Evolutionary conservation across 176 grass and related monocot species (phyloP).

Genomic region (barley (Hordeum vulgare)): DNA sequence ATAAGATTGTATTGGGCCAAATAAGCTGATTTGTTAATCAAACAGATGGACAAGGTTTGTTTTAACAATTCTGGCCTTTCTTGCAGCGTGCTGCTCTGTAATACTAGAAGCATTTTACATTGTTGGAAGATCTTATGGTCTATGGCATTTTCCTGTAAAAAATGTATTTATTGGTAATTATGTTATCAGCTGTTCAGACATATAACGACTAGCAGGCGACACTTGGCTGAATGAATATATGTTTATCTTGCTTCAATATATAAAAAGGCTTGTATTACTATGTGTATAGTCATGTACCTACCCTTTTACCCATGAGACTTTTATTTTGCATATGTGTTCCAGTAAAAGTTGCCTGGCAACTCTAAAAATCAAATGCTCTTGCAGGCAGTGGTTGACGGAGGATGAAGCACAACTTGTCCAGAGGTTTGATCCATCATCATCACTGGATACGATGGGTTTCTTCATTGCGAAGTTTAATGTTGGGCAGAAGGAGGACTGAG

Average conservation of each 20-base stretch:
- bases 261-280: not conserved
- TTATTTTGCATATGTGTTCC: not conserved
- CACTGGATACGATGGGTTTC: constrained; percentile 87
- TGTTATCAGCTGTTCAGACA: not conserved
- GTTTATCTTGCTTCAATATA: not conserved
- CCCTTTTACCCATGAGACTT: not conserved
- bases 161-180: not conserved
- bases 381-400: constrained; percentile 76
- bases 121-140: not conserved
- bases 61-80: not conserved
- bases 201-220: not conserved
- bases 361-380: not conserved
- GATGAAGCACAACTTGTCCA: constrained; percentile 84
- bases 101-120: not conserved
- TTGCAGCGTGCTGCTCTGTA: not conserved
- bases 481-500: constrained; percentile 40
- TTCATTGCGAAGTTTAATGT: constrained; percentile 87
- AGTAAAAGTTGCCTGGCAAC: not conserved
- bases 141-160: not conserved
- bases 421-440: constrained; percentile 89
- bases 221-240: not conserved
- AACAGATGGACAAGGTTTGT: not conserved
- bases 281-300: not conserved
- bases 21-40: not conserved
- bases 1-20: not conserved